These are phyloP conservation scores for Rugiboletus extremiorientalis DNA, from an alignment of 1,284 basidiomycete species.

Conservation along the genomic window DNA sequence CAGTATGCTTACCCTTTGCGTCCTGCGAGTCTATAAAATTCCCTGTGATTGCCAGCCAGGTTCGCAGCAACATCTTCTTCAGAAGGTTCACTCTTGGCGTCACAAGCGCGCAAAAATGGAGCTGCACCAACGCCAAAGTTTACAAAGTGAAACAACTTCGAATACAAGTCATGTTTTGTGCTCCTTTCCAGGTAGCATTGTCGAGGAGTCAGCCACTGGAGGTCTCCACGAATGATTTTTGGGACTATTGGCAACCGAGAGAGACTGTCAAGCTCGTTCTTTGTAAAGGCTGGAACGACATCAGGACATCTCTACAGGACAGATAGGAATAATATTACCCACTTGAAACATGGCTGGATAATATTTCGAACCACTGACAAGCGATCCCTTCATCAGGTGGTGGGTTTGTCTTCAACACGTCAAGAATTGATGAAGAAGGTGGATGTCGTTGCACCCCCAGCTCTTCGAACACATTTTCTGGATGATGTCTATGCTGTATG, in stretches of 20 bases:
- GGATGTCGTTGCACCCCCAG: constrained; percentile 77
- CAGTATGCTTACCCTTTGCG: neutral
- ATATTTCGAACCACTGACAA: constrained; percentile 56
- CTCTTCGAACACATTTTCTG: constrained; percentile 53
- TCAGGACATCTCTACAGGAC: neutral
- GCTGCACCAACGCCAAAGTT: constrained; percentile 84
- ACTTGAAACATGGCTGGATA: neutral
- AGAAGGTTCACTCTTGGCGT: constrained; percentile 84
- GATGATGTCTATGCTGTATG: constrained; percentile 48
- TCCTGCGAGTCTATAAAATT: neutral
- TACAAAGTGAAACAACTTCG: constrained; percentile 79
- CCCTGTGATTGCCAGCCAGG: neutral
- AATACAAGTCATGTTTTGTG: constrained; percentile 45
- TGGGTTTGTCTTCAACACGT: constrained; percentile 57
- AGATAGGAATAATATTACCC: neutral
- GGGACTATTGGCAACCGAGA: neutral
- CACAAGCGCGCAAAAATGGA: constrained; percentile 79
- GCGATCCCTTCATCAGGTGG: constrained; percentile 59
- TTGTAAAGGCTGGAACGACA: neutral
- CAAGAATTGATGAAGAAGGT: constrained; percentile 58
- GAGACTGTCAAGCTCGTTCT: neutral
- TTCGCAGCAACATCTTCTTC: constrained; percentile 72
- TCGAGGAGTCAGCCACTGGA: neutral
- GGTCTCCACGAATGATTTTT: neutral
- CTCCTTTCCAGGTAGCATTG: constrained; percentile 1